Base-by-base conservation (phyloP, 139 green algal species). In the Chlorella sp. region DNA sequence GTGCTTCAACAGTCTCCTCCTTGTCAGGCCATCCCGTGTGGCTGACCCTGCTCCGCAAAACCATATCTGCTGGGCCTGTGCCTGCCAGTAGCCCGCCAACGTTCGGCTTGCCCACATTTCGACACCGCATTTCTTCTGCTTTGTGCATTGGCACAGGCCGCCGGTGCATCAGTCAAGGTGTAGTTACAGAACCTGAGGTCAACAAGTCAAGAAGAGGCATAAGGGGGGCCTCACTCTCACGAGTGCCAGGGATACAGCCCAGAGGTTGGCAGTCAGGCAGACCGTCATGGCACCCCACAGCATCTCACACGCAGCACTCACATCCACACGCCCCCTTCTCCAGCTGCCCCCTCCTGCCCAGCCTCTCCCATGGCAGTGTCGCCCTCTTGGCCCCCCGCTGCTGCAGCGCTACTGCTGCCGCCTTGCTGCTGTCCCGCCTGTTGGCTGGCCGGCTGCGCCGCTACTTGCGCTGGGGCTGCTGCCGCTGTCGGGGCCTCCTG, bases 301-400 rank as follows among this genome's bases (percentile, higher is more conserved):
- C 14, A 77, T 34, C 28, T 36, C 69, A 36, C 69, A 11, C 69
- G 2, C 3, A 61, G 15, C 73, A 34, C 24, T 87, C 61, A 87
- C 83, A 87, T 77, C 83, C 83, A 87, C 83, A 79, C 57, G 36
- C 83, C 83, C 7, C 83, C 83, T 28, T 36, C 83, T 3, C 61
- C 22, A 15, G n/a, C 12, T 39, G 60, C 61, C 36, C 60, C 57
- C 82, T 77, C 57, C 60, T 15, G 28, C 22, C 48, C 4, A 40
- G 79, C 79, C 0, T 85, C 79, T 22, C 30, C 79, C 79, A 85
- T 85, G 2, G 42, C 79, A 18, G 53, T 64, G 53, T 85, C 42
- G 18, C 34, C 34, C n/a, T 16, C 34, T 15, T 48, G 34, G 2
- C 32, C 64, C 22, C 11, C 64, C 64, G 0, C 75, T 30, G 75